Base-by-base conservation (phyloP, 2,329 filamentous ascomycete species). In the Phialophora macrospora region DNA sequence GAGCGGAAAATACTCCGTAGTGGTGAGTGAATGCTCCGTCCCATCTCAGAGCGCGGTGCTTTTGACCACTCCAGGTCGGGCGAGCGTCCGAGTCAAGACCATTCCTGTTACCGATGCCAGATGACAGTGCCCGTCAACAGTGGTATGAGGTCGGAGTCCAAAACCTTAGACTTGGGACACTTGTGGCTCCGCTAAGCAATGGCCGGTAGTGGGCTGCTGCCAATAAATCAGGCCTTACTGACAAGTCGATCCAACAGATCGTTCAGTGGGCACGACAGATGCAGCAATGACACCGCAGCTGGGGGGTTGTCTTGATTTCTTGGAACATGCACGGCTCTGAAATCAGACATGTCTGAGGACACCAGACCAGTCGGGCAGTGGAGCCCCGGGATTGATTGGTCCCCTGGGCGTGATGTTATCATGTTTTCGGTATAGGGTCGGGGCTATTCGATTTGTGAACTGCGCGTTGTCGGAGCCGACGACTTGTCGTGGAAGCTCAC, bases 391-490 rank as follows among this genome's bases (percentile, higher is more conserved):
- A 59, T 24, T 49, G 41, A 32, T 49, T 44, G 41, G n/a, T 24
- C n/a, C 17, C 11, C 55, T 26, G 9, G 30, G 12, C 14, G 20
- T 8, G 24, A 11, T 22, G 48, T 51, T 51, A 17, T 12, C 12
- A 49, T 48, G 17, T 46, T 49, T 59, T 49, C 26, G 56, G 56
- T 14, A 59, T 48, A 48, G 41, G 38, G 41, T 49, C 14, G 41
- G 56, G 20, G 24, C 24, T 12, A 4, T 32, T 20, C 24, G 38
- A 48, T 59, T 48, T 11, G 38, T 26, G 8, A 24, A 46, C 12
- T 20, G 38, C 41, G 56, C 48, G 26, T 51, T 12, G 8, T 26
- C 7, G 48, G 20, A 51, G 48, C 12, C 48, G 22, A 51, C 48
- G 22, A 51, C 9, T 51, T 14, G 20, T 26, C 17, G 17, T 44